phyloP scores from a whole-genome alignment of 352 stramenopile species.

The Halophytophthora batemanensis region DNA sequence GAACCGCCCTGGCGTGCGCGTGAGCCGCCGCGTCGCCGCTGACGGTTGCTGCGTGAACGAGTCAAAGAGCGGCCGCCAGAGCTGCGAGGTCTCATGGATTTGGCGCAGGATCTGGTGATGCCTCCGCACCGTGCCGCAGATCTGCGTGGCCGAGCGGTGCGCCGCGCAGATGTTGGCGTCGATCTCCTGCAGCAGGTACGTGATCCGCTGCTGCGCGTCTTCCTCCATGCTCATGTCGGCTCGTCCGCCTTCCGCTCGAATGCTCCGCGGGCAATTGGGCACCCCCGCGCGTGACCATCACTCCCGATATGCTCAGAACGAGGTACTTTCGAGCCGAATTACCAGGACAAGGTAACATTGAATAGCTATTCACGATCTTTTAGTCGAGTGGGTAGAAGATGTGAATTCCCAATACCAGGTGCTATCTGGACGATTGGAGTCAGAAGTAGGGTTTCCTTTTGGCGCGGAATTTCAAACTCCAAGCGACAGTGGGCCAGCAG shows the following conservation, averaged over 20 bases:
- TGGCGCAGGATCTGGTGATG: constrained; percentile 77
- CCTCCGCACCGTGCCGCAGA: constrained; percentile 58
- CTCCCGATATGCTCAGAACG: constrained; percentile 13
- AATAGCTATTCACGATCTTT: neutral
- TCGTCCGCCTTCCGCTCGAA: constrained; percentile 29
- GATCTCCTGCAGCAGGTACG: constrained; percentile 83
- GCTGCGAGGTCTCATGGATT: constrained; percentile 67
- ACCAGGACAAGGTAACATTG: neutral
- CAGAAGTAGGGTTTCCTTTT: constrained; percentile 8
- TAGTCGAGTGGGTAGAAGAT: neutral
- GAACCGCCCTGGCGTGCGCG: constrained; percentile 40
- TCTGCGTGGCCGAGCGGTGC: constrained; percentile 74
- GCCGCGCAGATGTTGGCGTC: constrained; percentile 79
- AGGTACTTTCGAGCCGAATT: constrained; percentile 9
- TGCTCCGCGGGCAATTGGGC: constrained; percentile 7
- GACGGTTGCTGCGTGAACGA: constrained; percentile 54
- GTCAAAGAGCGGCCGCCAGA: constrained; percentile 79
- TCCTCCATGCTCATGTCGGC: constrained; percentile 49
- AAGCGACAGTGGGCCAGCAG: constrained; percentile 1
- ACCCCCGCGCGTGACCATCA: constrained; percentile 10
- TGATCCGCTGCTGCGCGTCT: constrained; percentile 74
- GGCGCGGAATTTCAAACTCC: constrained; percentile 17
- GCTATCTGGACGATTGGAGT: neutral
- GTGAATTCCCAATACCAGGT: neutral
- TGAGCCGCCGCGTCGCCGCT: constrained; percentile 24